Conservation (phyloP, 148 eudicot genomes). For the Gaultheria prostrata region DNA sequence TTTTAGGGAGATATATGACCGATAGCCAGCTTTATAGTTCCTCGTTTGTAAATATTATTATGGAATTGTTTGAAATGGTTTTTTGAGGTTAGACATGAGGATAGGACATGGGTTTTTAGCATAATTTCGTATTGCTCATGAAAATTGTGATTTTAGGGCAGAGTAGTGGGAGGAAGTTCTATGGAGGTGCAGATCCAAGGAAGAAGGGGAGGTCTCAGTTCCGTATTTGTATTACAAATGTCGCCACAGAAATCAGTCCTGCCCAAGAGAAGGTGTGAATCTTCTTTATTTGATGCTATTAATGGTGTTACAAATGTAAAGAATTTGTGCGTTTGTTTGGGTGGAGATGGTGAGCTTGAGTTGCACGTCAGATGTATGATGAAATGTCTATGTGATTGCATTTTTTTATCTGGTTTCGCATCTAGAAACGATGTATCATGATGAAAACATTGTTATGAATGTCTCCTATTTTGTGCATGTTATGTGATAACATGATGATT, state of each 20-base stretch:
- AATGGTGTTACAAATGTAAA: neutral
- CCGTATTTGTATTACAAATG: constrained; percentile 58
- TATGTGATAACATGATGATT: neutral
- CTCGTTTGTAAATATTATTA: neutral
- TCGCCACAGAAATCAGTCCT: constrained; percentile 67
- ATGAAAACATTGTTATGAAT: neutral
- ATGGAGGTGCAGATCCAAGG: constrained; percentile 56
- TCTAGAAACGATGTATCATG: neutral
- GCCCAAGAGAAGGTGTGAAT: constrained; percentile 50
- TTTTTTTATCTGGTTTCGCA: neutral
- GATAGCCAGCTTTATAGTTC: neutral
- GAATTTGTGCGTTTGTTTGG: constrained; percentile 1
- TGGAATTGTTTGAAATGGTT: neutral
- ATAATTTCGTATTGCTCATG: constrained; percentile 7
- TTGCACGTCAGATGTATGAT: constrained; percentile 13
- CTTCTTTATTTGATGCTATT: neutral
- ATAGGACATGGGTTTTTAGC: constrained; percentile 14
- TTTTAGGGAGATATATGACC: neutral
- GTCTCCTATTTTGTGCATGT: neutral
- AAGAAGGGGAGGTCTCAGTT: constrained; percentile 51
- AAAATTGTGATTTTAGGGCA: constrained; percentile 33
- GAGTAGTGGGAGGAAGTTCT: constrained; percentile 53
- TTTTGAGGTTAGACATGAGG: neutral
- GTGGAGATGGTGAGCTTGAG: neutral
- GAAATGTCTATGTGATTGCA: constrained; percentile 9